Evolutionary conservation across 2,329 filamentous ascomycete species (phyloP).

Genomic region (Xylariales sp.): DNA sequence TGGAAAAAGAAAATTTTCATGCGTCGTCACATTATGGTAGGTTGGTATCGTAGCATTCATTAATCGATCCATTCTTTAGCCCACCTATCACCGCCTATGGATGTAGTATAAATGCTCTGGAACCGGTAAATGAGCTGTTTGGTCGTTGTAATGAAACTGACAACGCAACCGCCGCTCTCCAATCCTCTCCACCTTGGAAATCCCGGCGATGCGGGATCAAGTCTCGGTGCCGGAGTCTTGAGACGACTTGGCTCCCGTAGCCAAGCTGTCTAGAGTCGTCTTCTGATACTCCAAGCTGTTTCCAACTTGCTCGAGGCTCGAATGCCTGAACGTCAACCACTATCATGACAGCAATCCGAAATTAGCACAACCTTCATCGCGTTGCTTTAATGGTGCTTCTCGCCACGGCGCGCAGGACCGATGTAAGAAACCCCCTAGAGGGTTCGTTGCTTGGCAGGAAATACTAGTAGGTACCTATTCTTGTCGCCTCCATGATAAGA

Average conservation of each 20-base stretch:
- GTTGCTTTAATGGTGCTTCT: conserved; percentile 37
- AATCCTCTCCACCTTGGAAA: neutral
- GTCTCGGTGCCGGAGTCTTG: conserved; percentile 31
- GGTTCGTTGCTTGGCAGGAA: conserved; percentile 16
- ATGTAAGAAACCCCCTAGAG: neutral
- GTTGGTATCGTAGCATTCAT: conserved; percentile 10
- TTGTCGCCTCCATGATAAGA: neutral
- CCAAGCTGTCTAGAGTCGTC: conserved; percentile 41
- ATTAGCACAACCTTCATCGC: conserved; percentile 36
- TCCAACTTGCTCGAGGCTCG: conserved; percentile 30
- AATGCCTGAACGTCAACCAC: conserved; percentile 2
- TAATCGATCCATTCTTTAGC: neutral
- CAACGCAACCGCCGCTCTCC: neutral
- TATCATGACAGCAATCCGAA: conserved; percentile 24
- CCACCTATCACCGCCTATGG: neutral
- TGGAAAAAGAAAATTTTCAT: neutral
- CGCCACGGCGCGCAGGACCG: neutral
- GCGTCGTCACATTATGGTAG: neutral
- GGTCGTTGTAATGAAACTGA: conserved; percentile 17
- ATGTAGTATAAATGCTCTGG: neutral
- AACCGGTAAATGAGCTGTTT: neutral
- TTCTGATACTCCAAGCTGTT: conserved; percentile 44
- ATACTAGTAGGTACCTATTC: conserved; percentile 4
- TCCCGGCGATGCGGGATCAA: conserved; percentile 35
- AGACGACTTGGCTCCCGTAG: conserved; percentile 45